Evolutionary conservation across 148 eudicot genomes (phyloP).

Genomic region (Polygonum aviculare): DNA sequence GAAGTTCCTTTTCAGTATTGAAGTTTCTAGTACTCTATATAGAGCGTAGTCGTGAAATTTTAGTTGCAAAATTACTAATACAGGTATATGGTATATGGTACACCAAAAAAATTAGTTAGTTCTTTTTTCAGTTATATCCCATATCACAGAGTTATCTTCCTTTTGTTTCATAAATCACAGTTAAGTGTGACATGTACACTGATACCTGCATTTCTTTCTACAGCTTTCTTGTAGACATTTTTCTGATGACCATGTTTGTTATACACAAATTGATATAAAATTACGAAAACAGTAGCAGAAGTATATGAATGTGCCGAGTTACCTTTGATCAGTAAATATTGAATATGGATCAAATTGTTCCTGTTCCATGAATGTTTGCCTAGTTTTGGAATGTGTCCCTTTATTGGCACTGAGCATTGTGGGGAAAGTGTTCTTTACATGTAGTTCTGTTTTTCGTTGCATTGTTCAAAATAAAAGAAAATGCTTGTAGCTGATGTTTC

Average conservation of each 20-base stretch:
- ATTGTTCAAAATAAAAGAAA: not conserved
- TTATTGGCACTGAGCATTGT: not conserved
- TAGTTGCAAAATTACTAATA: not conserved
- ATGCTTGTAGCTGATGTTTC: not conserved
- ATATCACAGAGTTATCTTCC: not conserved
- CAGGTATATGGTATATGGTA: not conserved
- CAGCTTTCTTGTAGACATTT: not conserved
- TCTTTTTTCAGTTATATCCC: not conserved
- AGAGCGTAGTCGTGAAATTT: not conserved
- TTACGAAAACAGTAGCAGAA: not conserved
- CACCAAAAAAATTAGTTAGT: not conserved
- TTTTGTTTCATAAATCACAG: not conserved
- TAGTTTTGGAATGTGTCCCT: not conserved
- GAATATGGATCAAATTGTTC: not conserved
- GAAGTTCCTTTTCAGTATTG: constrained; percentile 7
- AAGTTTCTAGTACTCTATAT: not conserved
- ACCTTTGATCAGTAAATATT: not conserved
- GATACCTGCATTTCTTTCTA: not conserved
- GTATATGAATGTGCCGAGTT: not conserved
- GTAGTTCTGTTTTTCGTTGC: not conserved
- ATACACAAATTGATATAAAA: not conserved
- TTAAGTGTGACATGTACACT: not conserved
- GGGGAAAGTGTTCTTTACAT: not conserved
- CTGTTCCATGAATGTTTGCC: not conserved
- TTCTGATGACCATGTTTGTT: not conserved